Conservation (phyloP, 2,329 filamentous ascomycete species). For the Chaetothyriales sp. region DNA sequence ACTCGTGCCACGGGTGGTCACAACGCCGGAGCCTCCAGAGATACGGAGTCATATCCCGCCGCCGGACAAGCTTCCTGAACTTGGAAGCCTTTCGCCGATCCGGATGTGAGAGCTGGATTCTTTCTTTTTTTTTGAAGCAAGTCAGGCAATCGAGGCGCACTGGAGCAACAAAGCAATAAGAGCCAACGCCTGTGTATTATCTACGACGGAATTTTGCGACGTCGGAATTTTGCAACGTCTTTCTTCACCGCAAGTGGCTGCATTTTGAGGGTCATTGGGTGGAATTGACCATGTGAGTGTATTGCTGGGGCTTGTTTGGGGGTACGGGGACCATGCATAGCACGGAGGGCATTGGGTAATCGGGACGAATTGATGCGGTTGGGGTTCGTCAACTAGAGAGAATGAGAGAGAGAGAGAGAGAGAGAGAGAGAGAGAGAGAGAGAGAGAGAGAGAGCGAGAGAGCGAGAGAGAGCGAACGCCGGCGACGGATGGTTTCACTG, state of each 20-base stretch:
- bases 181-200: not conserved
- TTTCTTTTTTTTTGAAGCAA: too few species aligned
- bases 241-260: not conserved
- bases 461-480: not conserved
- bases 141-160: not conserved
- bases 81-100: constrained; percentile 35
- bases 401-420: not conserved
- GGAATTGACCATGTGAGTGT: not conserved
- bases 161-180: not conserved
- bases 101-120: constrained; percentile 22
- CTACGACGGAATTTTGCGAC: not conserved
- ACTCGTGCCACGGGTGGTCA: constrained; percentile 11
- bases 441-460: not conserved
- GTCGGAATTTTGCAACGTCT: not conserved
- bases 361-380: not conserved
- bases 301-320: not conserved
- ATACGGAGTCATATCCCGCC: not conserved
- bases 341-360: not conserved
- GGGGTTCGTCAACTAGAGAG: not conserved
- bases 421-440: not conserved
- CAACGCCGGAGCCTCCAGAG: constrained; percentile 13
- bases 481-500: not conserved
- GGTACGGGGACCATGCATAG: not conserved
- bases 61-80: constrained; percentile 29
- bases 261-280: not conserved